Evolutionary conservation across 805 yeast genomes (phyloP).

Genomic region (Ogataea thermomethanolica): DNA sequence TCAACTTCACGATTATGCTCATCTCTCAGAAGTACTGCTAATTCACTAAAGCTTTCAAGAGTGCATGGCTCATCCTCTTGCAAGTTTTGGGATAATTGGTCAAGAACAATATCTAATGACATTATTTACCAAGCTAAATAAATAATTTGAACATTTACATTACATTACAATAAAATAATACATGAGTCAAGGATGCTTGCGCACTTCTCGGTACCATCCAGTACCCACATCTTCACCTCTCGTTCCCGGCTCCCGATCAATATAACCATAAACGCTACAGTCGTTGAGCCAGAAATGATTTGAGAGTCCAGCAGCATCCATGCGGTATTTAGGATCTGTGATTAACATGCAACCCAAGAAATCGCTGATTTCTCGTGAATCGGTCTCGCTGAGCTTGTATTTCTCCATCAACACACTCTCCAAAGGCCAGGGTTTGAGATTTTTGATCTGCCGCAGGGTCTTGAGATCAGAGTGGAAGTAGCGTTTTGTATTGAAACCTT

Average conservation of each 20-base stretch:
- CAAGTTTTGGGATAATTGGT: not conserved
- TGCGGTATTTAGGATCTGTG: conserved; percentile 74
- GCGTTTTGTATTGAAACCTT: conserved; percentile 53
- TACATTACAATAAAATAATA: conserved; percentile 4
- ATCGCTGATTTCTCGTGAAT: conserved; percentile 69
- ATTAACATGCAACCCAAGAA: conserved; percentile 81
- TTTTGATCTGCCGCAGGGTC: conserved; percentile 69
- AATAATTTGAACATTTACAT: conserved; percentile 1
- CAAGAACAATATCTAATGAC: conserved; percentile 1
- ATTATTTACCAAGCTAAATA: not conserved
- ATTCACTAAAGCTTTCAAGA: not conserved
- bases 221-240: conserved; percentile 79
- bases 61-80: not conserved
- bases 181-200: conserved; percentile 15
- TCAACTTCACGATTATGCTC: conserved; percentile 1
- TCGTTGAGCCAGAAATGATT: conserved; percentile 84
- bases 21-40: conserved; percentile 4
- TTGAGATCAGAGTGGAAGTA: conserved; percentile 33
- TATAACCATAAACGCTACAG: conserved; percentile 70
- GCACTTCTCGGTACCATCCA: conserved; percentile 82
- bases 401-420: conserved; percentile 79
- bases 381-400: conserved; percentile 66
- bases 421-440: conserved; percentile 86
- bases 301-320: conserved; percentile 95
- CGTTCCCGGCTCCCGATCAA: conserved; percentile 75